phyloP scores from a whole-genome alignment of 495 filamentous ascomycete species.

The Chaetomium cochliodes region DNA sequence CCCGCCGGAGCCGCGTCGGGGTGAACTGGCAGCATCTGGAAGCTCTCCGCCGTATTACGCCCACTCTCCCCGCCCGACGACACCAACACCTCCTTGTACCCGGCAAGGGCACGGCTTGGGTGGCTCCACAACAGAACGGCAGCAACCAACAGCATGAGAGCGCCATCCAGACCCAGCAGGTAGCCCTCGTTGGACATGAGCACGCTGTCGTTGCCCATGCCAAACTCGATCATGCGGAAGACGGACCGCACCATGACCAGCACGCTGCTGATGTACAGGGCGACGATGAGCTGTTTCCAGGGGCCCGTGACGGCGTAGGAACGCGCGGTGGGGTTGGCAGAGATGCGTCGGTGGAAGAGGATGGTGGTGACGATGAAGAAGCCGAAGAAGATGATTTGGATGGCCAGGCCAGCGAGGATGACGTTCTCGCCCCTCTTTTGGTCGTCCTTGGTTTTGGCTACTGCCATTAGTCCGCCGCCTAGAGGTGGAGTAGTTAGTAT shows the following conservation, averaged over 20 bases:
- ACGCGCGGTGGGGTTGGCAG: slow-evolving; percentile 9
- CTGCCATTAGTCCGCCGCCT: slow-evolving; percentile 39
- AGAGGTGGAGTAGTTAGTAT: not conserved
- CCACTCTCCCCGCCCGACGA: slow-evolving; percentile 1
- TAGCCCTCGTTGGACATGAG: slow-evolving; percentile 26
- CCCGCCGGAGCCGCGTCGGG: no score
- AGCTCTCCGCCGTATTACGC: slow-evolving; percentile 3
- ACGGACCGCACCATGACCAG: slow-evolving; percentile 63
- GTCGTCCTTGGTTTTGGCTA: slow-evolving; percentile 26
- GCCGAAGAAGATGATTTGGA: slow-evolving; percentile 55
- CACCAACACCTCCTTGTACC: slow-evolving; percentile 26
- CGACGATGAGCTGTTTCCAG: slow-evolving; percentile 52
- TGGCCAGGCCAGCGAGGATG: slow-evolving; percentile 46
- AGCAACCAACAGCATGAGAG: slow-evolving; percentile 25
- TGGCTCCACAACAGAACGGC: slow-evolving; percentile 28
- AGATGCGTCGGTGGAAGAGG: slow-evolving; percentile 40
- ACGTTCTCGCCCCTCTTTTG: slow-evolving; percentile 44
- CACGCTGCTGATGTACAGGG: slow-evolving; percentile 51
- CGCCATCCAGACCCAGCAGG: slow-evolving; percentile 27
- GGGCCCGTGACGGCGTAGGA: slow-evolving; percentile 9
- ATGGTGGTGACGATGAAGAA: slow-evolving; percentile 51
- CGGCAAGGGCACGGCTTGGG: slow-evolving; percentile 24
- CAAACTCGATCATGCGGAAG: slow-evolving; percentile 63
- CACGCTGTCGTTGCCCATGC: slow-evolving; percentile 20
- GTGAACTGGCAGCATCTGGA: slow-evolving; percentile 2